A percentile compares a stretch with the other conserved stretches of the same genome.
Conservation (phyloP, 345 rosid genomes). For the Salix exigua region DNA sequence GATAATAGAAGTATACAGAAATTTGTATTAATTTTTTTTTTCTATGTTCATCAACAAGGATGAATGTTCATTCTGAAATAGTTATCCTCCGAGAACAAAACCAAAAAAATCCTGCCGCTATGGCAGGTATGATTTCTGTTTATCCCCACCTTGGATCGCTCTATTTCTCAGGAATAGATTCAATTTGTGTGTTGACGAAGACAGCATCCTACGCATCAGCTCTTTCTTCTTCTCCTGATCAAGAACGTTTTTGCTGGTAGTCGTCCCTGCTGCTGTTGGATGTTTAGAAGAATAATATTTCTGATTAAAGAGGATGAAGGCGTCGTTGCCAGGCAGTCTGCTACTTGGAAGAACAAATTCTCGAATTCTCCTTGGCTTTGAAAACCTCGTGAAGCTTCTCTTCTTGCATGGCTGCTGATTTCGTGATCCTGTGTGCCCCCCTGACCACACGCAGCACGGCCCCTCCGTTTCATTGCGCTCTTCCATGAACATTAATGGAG, state of each 20-base stretch:
- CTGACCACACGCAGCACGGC: constrained; percentile 43
- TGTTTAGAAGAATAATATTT: neutral
- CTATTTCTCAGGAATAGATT: constrained; percentile 42
- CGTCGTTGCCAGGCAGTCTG: constrained; percentile 46
- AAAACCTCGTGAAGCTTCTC: constrained; percentile 54
- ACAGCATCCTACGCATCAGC: constrained; percentile 19
- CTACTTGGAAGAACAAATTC: constrained; percentile 35
- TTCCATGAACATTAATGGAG: neutral
- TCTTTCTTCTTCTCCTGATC: constrained; percentile 12
- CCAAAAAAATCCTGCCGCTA: constrained; percentile 56
- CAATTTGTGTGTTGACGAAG: constrained; percentile 45
- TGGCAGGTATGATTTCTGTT: constrained; percentile 59
- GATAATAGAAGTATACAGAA: no score
- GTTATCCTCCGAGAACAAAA: constrained; percentile 51
- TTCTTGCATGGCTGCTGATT: constrained; percentile 29
- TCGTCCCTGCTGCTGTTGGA: neutral
- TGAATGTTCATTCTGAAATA: constrained; percentile 61
- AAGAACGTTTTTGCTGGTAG: neutral
- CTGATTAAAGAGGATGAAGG: constrained; percentile 39
- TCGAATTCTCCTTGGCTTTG: constrained; percentile 45
- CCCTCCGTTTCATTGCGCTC: constrained; percentile 26
- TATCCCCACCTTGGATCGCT: constrained; percentile 41
- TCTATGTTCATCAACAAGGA: constrained; percentile 36
- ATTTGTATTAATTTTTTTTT: no score
- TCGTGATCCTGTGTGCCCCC: constrained; percentile 21